Percentiles rank a stretch among this genome's conserved stretches.
These are phyloP conservation scores for Hypoxylon sp. DNA, from an alignment of 2,329 filamentous ascomycete genomes.

Conservation along the genomic window DNA sequence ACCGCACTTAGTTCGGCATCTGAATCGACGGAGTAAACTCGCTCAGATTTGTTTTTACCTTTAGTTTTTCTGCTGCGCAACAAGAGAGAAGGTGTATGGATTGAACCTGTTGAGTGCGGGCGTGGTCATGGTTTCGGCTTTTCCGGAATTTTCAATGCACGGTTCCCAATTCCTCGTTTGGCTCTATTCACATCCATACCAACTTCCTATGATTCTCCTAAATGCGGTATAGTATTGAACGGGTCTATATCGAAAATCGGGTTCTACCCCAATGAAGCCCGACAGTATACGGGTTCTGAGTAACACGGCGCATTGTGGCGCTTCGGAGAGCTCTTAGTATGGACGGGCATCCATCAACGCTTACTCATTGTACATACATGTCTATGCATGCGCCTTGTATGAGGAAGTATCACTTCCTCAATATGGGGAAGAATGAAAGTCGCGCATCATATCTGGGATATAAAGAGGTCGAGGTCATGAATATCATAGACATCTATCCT, in stretches of 20 bases:
- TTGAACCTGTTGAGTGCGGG: slow-evolving; percentile 7
- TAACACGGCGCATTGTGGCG: slow-evolving; percentile 34
- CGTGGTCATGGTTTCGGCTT: slow-evolving; percentile 18
- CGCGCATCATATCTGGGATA: slow-evolving; percentile 28
- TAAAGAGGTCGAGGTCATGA: slow-evolving; percentile 30
- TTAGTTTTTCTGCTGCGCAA: neutral
- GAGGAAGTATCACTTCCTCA: slow-evolving; percentile 22
- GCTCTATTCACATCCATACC: slow-evolving; percentile 18
- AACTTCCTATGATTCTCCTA: slow-evolving; percentile 1
- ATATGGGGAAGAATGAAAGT: slow-evolving; percentile 24
- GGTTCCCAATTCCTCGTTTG: slow-evolving; percentile 11
- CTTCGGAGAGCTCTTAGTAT: slow-evolving; percentile 14
- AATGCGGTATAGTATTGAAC: slow-evolving; percentile 16
- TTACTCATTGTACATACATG: slow-evolving; percentile 41
- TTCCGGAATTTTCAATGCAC: slow-evolving; percentile 5
- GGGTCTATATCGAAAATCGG: neutral
- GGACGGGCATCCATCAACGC: slow-evolving; percentile 28
- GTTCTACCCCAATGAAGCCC: slow-evolving; percentile 16
- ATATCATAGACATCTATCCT: slow-evolving; percentile 13
- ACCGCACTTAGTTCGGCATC: slow-evolving; percentile 40
- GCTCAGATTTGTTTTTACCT: slow-evolving; percentile 21
- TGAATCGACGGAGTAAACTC: slow-evolving; percentile 29
- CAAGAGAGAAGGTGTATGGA: slow-evolving; percentile 8
- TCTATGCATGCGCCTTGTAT: slow-evolving; percentile 7
- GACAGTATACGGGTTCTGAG: slow-evolving; percentile 26